Evolutionary conservation across 2,329 filamentous ascomycete species (phyloP).

Genomic region (Zymoseptoria pseudotritici): DNA sequence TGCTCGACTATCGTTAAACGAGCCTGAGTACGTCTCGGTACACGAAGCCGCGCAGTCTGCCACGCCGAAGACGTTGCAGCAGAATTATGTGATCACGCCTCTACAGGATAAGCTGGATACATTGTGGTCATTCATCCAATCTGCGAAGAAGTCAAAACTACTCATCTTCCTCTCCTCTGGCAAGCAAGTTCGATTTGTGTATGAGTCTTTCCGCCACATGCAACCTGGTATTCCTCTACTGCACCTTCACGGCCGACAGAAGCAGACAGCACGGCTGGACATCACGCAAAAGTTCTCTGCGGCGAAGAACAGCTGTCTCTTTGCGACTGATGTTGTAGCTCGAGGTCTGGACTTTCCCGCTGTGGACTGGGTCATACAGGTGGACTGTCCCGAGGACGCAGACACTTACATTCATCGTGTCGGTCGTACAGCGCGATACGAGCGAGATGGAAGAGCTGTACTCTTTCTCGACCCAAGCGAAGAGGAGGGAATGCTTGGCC

Average conservation of each 20-base stretch:
- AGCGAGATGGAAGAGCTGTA: slow-evolving; percentile 78
- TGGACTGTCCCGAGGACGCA: slow-evolving; percentile 92
- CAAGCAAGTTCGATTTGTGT: slow-evolving; percentile 94
- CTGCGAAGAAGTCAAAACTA: slow-evolving; percentile 88
- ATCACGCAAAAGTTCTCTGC: slow-evolving; percentile 77
- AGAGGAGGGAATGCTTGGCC: slow-evolving; percentile 80
- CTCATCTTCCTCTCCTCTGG: slow-evolving; percentile 91
- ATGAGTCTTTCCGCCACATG: slow-evolving; percentile 84
- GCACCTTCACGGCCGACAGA: slow-evolving; percentile 89
- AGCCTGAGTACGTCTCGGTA: slow-evolving; percentile 92
- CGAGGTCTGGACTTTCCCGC: slow-evolving; percentile 91
- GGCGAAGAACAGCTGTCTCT: slow-evolving; percentile 77
- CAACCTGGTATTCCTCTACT: slow-evolving; percentile 90
- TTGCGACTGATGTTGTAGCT: slow-evolving; percentile 92
- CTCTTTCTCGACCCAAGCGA: slow-evolving; percentile 89
- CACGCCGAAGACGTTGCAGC: slow-evolving; percentile 76
- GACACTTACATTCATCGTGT: slow-evolving; percentile 98
- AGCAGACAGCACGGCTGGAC: slow-evolving; percentile 79
- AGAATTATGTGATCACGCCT: slow-evolving; percentile 83
- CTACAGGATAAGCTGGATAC: slow-evolving; percentile 85
- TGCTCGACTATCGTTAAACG: slow-evolving; percentile 75
- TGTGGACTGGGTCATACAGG: slow-evolving; percentile 97
- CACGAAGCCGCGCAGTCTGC: slow-evolving; percentile 74
- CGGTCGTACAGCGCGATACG: slow-evolving; percentile 87
- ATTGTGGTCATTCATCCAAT: slow-evolving; percentile 83